Evolutionary conservation across 148 eudicot species (phyloP), one percentile per base, ranked within the genome.

Genomic region (Rhododendron simsii): DNA sequence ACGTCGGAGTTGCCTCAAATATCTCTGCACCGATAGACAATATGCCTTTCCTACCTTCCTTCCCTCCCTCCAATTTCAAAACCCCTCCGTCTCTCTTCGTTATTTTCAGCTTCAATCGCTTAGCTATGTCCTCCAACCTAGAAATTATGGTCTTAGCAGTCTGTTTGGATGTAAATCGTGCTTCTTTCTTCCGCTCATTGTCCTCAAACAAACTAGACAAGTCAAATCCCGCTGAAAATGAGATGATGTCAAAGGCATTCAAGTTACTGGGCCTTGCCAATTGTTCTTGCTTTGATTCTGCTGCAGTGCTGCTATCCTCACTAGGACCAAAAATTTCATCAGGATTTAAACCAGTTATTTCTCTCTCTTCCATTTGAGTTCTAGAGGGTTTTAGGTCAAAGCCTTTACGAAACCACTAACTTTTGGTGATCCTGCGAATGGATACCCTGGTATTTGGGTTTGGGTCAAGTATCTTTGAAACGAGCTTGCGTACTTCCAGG

Each of bases 41-140:
- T 9, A 30, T 37, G 5, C 87, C 86, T 13, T 83, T 86, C 33
- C 84, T 69, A 20, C 88, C 90, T 67, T 82, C 86, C 39, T 86
- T 55, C 2, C 73, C 41, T 6, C 87, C 86, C 55, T 82, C 86
- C 35, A 88, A 51, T 33, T 65, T 88, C 83, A 88, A 14, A 77
- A 86, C 12, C 28, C 90, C 90, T 26, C 74, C 86, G 0, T 85
- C 86, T 75, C 65, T 85, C 85, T 85, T 88, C 75, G 9, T 51
- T 21, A 88, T 82, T 67, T 83, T 88, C 39, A 88, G 83, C 78
- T 44, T 37, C 80, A 86, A 18, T 5, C 39, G 55, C 86, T 79
- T 86, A 1, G 90, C 90, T 82, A 88, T 33, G 7, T 88, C 86
- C 76, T 86, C 88, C 33, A 88, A n/a, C 88, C 83, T 86, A 15